These are phyloP conservation scores for Agarophyton chilense DNA, from an alignment of 23 red algal species.

Conservation along the genomic window DNA sequence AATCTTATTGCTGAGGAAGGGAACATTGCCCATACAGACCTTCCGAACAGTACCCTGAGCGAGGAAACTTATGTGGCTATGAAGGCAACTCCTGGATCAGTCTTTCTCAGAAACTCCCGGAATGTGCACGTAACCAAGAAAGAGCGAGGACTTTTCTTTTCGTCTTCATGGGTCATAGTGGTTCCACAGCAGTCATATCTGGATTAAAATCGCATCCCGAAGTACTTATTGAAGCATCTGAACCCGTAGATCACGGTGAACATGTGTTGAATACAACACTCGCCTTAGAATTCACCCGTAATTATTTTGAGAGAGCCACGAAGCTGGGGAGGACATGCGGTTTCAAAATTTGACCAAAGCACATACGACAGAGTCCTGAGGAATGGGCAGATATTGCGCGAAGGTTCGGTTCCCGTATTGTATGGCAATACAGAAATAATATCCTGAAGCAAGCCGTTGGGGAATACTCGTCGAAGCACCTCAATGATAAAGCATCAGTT, in stretches of 20 bases:
- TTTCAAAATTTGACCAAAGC: conserved; percentile 73
- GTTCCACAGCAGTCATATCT: conserved; percentile 62
- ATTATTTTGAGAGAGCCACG: conserved; percentile 31
- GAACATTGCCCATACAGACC: background rate
- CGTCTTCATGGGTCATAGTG: conserved; percentile 78
- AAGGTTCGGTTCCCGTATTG: conserved; percentile 56
- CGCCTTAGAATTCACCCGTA: conserved; percentile 42
- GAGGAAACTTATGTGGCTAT: background rate
- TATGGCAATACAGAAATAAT: conserved; percentile 72
- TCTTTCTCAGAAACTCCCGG: background rate
- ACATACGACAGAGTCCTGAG: conserved; percentile 34
- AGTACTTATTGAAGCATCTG: conserved; percentile 7
- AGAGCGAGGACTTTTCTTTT: conserved; percentile 59
- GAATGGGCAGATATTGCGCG: conserved; percentile 27
- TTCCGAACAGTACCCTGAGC: background rate
- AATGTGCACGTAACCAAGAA: conserved; percentile 2
- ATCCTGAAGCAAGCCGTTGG: conserved; percentile 69
- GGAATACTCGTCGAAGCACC: conserved; percentile 44
- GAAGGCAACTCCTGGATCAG: background rate
- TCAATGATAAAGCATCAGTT: conserved; percentile 46
- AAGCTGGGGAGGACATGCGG: conserved; percentile 41
- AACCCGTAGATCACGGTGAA: conserved; percentile 53
- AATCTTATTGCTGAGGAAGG: background rate
- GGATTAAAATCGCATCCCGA: conserved; percentile 48
- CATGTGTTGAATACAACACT: conserved; percentile 43